Evolutionary conservation across 768 basidiomycete species (phyloP).

Genomic region (Cystoderma amianthinum): DNA sequence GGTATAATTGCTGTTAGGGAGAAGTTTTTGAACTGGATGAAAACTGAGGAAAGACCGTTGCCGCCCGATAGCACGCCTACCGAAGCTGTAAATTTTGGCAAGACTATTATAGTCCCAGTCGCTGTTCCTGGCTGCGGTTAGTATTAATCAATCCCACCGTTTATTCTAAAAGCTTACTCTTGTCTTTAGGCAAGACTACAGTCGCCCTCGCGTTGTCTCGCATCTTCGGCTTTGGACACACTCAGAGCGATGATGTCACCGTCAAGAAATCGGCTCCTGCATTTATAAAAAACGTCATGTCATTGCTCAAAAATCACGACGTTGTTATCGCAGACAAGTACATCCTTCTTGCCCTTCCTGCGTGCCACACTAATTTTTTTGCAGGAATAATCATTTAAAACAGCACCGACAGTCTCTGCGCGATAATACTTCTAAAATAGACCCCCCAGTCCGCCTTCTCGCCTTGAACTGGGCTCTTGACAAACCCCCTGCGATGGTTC

Average conservation of each 20-base stretch:
- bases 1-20: conserved; percentile 86
- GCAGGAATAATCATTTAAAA: conserved; percentile 79
- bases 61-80: conserved; percentile 18
- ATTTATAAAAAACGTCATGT: conserved; percentile 69
- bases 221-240: conserved; percentile 85
- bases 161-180: neutral
- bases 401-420: conserved; percentile 75
- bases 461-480: conserved; percentile 73
- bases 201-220: conserved; percentile 72
- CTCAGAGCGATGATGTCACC: conserved; percentile 87
- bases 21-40: conserved; percentile 65
- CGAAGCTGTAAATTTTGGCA: conserved; percentile 34
- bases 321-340: conserved; percentile 94
- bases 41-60: conserved; percentile 35
- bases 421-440: conserved; percentile 33
- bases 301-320: conserved; percentile 52
- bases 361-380: neutral
- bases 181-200: conserved; percentile 74
- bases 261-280: conserved; percentile 63
- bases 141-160: conserved; percentile 17
- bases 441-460: conserved; percentile 63
- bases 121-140: conserved; percentile 91
- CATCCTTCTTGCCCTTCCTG: conserved; percentile 13
- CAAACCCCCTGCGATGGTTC: conserved; percentile 50
- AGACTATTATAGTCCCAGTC: conserved; percentile 82